Evolutionary conservation across 2,329 filamentous ascomycete genomes (phyloP).

Genomic region (Scytalidium lignicola): DNA sequence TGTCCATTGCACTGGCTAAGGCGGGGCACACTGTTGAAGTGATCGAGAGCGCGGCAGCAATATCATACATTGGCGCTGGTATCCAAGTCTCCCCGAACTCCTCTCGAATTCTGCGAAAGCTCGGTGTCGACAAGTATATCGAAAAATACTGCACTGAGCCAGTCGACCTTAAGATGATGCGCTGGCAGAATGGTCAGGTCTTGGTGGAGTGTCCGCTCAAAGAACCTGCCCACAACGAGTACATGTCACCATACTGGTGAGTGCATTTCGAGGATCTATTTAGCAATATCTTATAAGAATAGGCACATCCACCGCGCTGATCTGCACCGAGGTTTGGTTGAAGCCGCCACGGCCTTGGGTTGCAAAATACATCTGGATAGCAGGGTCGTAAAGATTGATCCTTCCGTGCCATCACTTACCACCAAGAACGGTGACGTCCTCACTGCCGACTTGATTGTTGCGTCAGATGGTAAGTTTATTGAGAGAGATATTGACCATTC

Average conservation of each 20-base stretch:
- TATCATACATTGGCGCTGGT: conserved; percentile 16
- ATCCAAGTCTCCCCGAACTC: conserved; percentile 15
- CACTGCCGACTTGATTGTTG: conserved; percentile 31
- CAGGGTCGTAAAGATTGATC: conserved; percentile 28
- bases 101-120: conserved; percentile 9
- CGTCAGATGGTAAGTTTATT: conserved; percentile 28
- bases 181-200: conserved; percentile 11
- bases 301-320: conserved; percentile 22
- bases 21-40: conserved; percentile 20
- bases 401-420: conserved; percentile 15
- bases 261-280: neutral
- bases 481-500: neutral
- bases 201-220: conserved; percentile 14
- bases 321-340: conserved; percentile 17
- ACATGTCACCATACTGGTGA: conserved; percentile 13
- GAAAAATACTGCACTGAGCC: conserved; percentile 11
- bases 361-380: conserved; percentile 33
- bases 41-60: conserved; percentile 11
- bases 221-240: conserved; percentile 10
- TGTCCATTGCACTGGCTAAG: conserved; percentile 11
- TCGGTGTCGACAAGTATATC: conserved; percentile 14
- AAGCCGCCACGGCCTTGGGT: conserved; percentile 28
- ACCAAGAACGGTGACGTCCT: conserved; percentile 23
- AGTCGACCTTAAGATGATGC: conserved; percentile 15
- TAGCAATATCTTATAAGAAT: neutral